Percentiles rank a stretch among this genome's conserved stretches.
These are phyloP conservation scores for Nicotiana tomentosiformis DNA, from an alignment of 257 asterid species.

Conservation along the genomic window DNA sequence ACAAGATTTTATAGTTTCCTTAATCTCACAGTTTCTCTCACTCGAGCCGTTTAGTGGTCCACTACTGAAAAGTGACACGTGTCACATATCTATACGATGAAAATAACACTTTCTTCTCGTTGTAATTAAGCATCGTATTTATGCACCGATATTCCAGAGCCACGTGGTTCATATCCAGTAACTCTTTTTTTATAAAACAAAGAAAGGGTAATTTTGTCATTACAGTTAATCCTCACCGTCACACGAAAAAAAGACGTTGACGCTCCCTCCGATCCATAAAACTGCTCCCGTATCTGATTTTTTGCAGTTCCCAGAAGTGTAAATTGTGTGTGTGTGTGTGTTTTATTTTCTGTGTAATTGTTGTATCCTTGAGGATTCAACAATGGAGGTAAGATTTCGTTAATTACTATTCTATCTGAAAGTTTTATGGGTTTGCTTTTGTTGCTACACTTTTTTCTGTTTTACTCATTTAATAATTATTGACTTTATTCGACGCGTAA, in stretches of 20 bases:
- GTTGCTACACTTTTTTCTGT: neutral
- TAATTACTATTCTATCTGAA: neutral
- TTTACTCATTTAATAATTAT: conserved; percentile 7
- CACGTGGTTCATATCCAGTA: conserved; percentile 33
- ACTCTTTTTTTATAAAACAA: conserved; percentile 12
- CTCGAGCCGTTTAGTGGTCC: neutral
- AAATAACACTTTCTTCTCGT: neutral
- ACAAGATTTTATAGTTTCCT: neutral
- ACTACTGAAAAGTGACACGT: neutral
- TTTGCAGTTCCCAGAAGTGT: conserved; percentile 18
- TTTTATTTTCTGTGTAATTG: neutral
- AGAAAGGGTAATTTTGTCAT: conserved; percentile 26
- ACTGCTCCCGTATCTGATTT: neutral
- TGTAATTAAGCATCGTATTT: neutral
- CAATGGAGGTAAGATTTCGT: neutral
- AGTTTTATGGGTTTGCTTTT: neutral
- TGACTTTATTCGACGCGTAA: conserved; percentile 24
- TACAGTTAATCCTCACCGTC: conserved; percentile 2
- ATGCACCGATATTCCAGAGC: conserved; percentile 20
- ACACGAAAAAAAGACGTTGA: conserved; percentile 24
- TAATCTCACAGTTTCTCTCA: neutral
- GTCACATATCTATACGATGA: neutral
- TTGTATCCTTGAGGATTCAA: neutral
- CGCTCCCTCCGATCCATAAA: conserved; percentile 16
- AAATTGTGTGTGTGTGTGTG: neutral